Evolutionary conservation across 2,329 filamentous ascomycete genomes (phyloP).

Genomic region (Claviceps spartinae): DNA sequence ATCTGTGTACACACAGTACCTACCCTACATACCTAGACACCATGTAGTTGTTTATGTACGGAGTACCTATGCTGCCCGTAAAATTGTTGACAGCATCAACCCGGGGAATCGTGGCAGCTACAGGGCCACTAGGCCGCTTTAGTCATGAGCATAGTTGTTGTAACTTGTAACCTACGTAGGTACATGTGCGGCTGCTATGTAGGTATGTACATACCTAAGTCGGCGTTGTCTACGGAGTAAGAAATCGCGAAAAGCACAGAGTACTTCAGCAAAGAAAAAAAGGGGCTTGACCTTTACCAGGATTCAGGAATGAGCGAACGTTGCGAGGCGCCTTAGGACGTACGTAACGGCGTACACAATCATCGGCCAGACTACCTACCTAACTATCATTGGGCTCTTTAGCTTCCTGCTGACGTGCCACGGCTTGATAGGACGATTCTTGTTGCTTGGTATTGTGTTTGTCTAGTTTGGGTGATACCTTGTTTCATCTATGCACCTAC

Average conservation of each 20-base stretch:
- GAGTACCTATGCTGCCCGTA: not conserved
- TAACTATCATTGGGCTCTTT: not conserved
- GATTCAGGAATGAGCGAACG: not conserved
- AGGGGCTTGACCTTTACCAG: not conserved
- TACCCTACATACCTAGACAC: no score
- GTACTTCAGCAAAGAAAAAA: not conserved
- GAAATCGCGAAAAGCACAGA: not conserved
- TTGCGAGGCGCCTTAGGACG: not conserved
- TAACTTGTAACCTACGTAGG: no score
- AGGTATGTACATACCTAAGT: not conserved
- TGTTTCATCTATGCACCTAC: no score
- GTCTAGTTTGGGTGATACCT: not conserved
- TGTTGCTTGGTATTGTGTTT: not conserved
- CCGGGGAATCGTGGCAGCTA: not conserved
- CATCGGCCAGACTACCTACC: not conserved
- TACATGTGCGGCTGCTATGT: not conserved
- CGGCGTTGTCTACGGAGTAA: not conserved
- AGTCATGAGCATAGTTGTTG: not conserved
- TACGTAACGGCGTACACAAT: conserved; percentile 1
- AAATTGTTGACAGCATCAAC: not conserved
- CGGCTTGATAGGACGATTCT: not conserved
- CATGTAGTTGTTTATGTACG: not conserved
- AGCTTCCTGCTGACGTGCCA: not conserved
- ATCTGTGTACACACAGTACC: no score
- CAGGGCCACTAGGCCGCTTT: not conserved